phyloP scores from a whole-genome alignment of 1,284 basidiomycete genomes.

The Trichosporon sp. region DNA sequence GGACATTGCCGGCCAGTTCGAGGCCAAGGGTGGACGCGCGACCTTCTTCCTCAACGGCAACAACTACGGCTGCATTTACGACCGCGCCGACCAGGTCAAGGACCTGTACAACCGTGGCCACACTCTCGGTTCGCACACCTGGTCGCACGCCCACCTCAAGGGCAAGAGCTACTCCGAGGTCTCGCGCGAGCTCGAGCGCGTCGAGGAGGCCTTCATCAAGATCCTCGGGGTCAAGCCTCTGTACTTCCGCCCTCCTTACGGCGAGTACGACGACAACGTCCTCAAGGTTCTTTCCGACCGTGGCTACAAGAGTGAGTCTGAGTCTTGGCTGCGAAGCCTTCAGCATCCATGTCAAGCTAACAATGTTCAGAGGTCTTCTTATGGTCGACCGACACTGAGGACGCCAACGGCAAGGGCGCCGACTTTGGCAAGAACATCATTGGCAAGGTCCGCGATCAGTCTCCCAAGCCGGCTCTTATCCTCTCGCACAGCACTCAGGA shows the following conservation, averaged over 20 bases:
- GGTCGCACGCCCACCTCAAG: conserved; percentile 54
- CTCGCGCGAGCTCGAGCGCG: conserved; percentile 49
- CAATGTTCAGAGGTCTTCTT: conserved; percentile 37
- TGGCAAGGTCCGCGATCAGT: conserved; percentile 17
- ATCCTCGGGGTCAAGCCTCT: conserved; percentile 53
- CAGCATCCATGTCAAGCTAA: not conserved
- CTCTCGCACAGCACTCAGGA: conserved; percentile 35
- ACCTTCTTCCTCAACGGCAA: conserved; percentile 56
- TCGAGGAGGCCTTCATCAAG: conserved; percentile 53
- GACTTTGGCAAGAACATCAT: conserved; percentile 26
- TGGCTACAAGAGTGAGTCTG: conserved; percentile 43
- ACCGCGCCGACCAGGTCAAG: conserved; percentile 14
- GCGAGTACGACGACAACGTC: conserved; percentile 54
- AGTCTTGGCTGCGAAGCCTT: not conserved
- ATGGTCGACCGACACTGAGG: conserved; percentile 42
- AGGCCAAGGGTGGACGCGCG: conserved; percentile 50
- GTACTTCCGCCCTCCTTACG: conserved; percentile 52
- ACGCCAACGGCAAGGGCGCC: conserved; percentile 31
- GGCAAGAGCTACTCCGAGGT: conserved; percentile 46
- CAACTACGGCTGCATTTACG: conserved; percentile 55
- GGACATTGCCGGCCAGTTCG: conserved; percentile 50
- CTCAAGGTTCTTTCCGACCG: conserved; percentile 50
- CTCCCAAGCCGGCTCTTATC: conserved; percentile 35
- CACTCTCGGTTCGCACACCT: conserved; percentile 57
- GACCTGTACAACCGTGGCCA: conserved; percentile 35